Base-by-base conservation (phyloP, 2,329 filamentous ascomycete species). In the Plenodomus tracheiphilus region DNA sequence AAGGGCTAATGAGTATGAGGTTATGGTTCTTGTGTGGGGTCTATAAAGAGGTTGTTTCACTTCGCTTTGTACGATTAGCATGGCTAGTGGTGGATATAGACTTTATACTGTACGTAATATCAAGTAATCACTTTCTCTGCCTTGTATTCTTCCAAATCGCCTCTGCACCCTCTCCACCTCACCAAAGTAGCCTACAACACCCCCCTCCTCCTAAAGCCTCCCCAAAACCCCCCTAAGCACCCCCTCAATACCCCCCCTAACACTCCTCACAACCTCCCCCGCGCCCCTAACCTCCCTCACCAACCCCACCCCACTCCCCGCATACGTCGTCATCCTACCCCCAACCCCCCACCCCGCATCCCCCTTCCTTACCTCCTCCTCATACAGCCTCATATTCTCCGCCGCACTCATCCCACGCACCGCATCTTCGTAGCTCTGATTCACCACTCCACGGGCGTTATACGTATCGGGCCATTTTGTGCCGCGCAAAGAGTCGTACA, bases 301-400 rank as follows among this genome's bases (percentile, higher is more conserved):
- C 51, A 87, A 70, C 0, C 85, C 85, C 13, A 87, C 79, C 0
- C 78, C 84, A 17, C 80, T 81, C 3, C 85, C 84, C 13, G 82
- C 83, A 75, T 85, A 87, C 9, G 82, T 82, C 4, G 81, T 84
- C 73, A 86, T 72, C 49, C 84, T 75, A 3, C 77, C 81, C 9
- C 64, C 46, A 22, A 56, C 40, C 0, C 19, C 81, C 82, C 79
- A 81, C 79, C 41, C 80, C 74, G 15, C 66, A 66, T 83, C 79
- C 2, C 79, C 80, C 46, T 70, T 74, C 59, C 75, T 66, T 61
- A 79, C 59, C 34, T 81, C 82, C 54, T 77, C 70, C 28, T 76
- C 65, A 65, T 79, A 78, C 50, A 75, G 49, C 45, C 59, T 68
- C 60, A 73, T 75, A 41, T 78, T 79, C 53, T 77, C 74, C 39